Percentiles rank a stretch among this genome's conserved stretches.
phyloP scores from a whole-genome alignment of 805 yeast genomes.

The Deakozyma indianensis region DNA sequence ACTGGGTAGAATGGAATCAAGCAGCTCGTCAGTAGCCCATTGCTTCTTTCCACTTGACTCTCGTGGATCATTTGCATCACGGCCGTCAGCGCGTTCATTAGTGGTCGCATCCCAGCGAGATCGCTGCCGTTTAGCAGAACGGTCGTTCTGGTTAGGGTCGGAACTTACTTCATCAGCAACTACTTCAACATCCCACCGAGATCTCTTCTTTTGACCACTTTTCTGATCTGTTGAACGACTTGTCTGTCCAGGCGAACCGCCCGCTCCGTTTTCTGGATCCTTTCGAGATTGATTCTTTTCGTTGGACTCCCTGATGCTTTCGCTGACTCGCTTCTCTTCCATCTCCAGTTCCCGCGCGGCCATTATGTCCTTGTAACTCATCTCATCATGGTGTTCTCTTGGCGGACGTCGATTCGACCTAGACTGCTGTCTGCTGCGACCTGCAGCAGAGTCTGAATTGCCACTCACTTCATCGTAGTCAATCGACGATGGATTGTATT shows the following conservation, averaged over 20 bases:
- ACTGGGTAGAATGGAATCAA: constrained; percentile 36
- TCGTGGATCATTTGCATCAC: no score
- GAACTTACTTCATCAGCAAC: no score
- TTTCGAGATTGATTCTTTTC: no score
- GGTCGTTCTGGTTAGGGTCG: no score
- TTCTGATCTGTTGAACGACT: no score
- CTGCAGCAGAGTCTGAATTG: neutral
- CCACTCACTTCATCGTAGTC: neutral
- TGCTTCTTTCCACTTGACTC: no score
- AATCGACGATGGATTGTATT: neutral
- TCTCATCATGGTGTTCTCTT: neutral
- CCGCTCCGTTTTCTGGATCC: no score
- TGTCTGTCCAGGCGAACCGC: no score
- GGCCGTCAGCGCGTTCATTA: no score
- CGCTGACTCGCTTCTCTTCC: constrained; percentile 21
- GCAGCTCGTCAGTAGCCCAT: constrained; percentile 29
- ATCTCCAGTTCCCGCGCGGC: constrained; percentile 27
- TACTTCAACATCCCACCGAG: neutral
- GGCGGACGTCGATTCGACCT: neutral
- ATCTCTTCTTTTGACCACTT: no score
- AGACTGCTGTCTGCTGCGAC: neutral
- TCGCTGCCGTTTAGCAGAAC: constrained; percentile 7
- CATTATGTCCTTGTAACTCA: constrained; percentile 27
- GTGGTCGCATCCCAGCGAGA: constrained; percentile 23
- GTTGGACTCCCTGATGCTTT: no score